Evolutionary conservation across 2,329 filamentous ascomycete genomes (phyloP).

Genomic region (Teratosphaeria pseudoeucalypti): DNA sequence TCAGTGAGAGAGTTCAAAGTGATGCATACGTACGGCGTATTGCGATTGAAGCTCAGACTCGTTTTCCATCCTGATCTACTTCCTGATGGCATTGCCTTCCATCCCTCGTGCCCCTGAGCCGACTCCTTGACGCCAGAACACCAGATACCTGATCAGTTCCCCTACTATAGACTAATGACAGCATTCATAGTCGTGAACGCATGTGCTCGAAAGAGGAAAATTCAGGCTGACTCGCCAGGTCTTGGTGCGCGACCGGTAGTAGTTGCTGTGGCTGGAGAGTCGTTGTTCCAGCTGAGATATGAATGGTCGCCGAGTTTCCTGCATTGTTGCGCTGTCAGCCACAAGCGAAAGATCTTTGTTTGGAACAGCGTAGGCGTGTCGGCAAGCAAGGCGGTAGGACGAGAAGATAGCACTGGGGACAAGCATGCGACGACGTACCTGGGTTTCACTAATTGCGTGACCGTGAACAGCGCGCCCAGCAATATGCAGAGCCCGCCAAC

Average conservation of each 20-base stretch:
- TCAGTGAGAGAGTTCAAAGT: background rate
- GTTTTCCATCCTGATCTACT: background rate
- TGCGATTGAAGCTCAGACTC: background rate
- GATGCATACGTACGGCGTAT: background rate
- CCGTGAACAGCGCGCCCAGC: conserved; percentile 76
- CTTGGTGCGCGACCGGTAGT: conserved; percentile 33
- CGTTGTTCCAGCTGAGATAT: conserved; percentile 90
- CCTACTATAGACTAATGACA: background rate
- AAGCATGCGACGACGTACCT: conserved; percentile 45
- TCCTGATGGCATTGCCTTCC: background rate
- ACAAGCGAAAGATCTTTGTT: background rate
- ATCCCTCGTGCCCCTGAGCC: background rate
- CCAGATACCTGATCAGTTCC: background rate
- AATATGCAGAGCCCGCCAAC: conserved; percentile 88
- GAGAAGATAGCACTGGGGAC: background rate
- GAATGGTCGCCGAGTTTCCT: conserved; percentile 98
- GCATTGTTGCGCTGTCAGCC: conserved; percentile 8
- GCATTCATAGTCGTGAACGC: background rate
- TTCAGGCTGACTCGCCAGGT: conserved; percentile 22
- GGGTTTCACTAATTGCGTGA: conserved; percentile 83
- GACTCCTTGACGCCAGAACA: background rate
- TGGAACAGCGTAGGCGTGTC: background rate
- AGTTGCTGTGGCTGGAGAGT: conserved; percentile 48
- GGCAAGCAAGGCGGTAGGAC: background rate
- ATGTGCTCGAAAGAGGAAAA: background rate